These are phyloP conservation scores for Boletus vinaceobasis DNA, from an alignment of 768 basidiomycete species.

Conservation along the genomic window DNA sequence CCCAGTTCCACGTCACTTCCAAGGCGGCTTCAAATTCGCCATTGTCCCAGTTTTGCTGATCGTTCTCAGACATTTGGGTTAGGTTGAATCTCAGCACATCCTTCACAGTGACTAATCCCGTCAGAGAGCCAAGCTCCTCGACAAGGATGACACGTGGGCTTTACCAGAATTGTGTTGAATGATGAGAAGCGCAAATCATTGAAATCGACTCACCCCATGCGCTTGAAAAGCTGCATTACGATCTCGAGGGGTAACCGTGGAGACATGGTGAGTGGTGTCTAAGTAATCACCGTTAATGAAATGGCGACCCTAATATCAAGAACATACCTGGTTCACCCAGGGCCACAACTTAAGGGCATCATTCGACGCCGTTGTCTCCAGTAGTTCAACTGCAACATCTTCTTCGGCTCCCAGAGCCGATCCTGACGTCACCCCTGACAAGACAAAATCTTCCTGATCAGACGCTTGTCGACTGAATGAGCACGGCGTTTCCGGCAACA, in stretches of 20 bases:
- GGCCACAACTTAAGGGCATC: conserved; percentile 71
- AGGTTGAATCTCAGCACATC: conserved; percentile 89
- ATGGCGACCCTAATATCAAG: background rate
- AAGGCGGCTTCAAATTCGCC: conserved; percentile 64
- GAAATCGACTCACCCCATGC: conserved; percentile 79
- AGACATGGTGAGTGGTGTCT: conserved; percentile 94
- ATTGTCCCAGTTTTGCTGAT: conserved; percentile 53
- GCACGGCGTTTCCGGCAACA: conserved; percentile 65
- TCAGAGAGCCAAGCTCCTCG: conserved; percentile 76
- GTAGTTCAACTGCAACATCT: conserved; percentile 61
- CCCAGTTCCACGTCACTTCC: conserved; percentile 60
- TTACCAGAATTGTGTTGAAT: background rate
- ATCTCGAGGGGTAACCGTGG: conserved; percentile 92
- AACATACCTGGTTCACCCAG: conserved; percentile 88
- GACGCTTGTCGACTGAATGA: conserved; percentile 55
- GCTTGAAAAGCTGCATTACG: conserved; percentile 95
- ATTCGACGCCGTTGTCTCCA: conserved; percentile 56
- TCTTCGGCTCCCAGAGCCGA: conserved; percentile 61
- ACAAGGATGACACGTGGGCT: conserved; percentile 97
- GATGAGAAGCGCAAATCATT: background rate
- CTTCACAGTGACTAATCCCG: conserved; percentile 91
- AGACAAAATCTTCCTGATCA: conserved; percentile 50
- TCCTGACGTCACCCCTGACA: conserved; percentile 41
- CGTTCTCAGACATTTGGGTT: conserved; percentile 47
- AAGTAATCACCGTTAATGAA: background rate